Evolutionary conservation across 306 rosid genomes (phyloP), one percentile per base, ranked within the genome.

Genomic region (Hylodesmum podocarpum): DNA sequence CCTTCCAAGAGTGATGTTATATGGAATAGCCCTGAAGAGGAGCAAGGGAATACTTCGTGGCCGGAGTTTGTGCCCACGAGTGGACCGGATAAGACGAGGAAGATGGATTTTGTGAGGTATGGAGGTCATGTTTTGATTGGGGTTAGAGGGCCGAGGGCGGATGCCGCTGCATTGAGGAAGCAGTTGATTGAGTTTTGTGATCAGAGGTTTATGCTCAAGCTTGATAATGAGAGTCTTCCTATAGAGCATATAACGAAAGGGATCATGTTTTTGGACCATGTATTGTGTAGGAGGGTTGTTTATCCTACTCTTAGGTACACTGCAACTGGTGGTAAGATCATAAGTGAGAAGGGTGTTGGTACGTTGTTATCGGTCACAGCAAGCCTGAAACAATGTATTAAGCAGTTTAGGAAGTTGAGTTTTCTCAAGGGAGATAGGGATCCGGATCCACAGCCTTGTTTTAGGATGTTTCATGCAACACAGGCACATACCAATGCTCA

Each of bases 401-500:
- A 84, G 89, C 95, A 88, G 71, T 94, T 94, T 79, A 86, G 98
- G 81, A 94, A 89, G 84, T 84, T 94, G 80, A 88, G 46, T 72
- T 94, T 94, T 83, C 83, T 94, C 34, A 94, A 92, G 87, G 98
- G 98, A 4, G 98, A 94, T 78, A 82, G 89, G 66, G 98, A 94
- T 83, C 98, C 98, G 3, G 97, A 94, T 81, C 98, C 98, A 41
- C 97, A 94, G 64, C 97, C 98, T 66, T 94, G 98, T 73, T 94
- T 94, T 78, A 86, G 98, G 75, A 94, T 94, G 98, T 94, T 92
- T 82, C 98, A 94, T 74, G 97, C 98, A 71, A 94, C 98, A 1
- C 98, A 94, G 73, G 96, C 98, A 40, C 97, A 91, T 78, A 94
- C 96, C n/a, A 94, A 94, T 87, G 90, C 95, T 51, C 98, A 94